phyloP scores from a whole-genome alignment of 2,329 filamentous ascomycete genomes.

The Pseudogymnoascus sp. region DNA sequence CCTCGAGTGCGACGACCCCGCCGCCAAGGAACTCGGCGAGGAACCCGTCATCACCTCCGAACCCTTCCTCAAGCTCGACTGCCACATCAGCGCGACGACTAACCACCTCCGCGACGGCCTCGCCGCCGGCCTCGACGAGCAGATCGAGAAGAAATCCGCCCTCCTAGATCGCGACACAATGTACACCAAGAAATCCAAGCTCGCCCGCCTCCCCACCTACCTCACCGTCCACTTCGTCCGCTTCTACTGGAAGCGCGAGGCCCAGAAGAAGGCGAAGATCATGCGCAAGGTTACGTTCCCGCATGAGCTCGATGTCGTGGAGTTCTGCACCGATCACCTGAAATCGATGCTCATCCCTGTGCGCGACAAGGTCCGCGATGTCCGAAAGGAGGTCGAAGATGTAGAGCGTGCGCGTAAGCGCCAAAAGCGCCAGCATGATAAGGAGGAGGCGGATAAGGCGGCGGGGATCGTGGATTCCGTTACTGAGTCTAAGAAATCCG shows the following conservation, averaged over 20 bases:
- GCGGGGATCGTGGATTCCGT: conserved; percentile 39
- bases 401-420: conserved; percentile 86
- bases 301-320: conserved; percentile 82
- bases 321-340: conserved; percentile 91
- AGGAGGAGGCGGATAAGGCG: conserved; percentile 41
- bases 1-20: conserved; percentile 76
- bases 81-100: conserved; percentile 80
- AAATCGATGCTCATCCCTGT: conserved; percentile 78
- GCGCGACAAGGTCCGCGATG: conserved; percentile 91
- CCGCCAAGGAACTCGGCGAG: conserved; percentile 68
- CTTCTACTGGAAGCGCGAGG: conserved; percentile 95
- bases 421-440: conserved; percentile 61
- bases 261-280: conserved; percentile 98
- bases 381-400: conserved; percentile 91
- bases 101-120: conserved; percentile 92
- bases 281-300: conserved; percentile 98
- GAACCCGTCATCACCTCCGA: conserved; percentile 61
- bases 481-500: conserved; percentile 38
- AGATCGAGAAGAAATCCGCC: conserved; percentile 83
- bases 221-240: conserved; percentile 95
- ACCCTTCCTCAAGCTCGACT: conserved; percentile 85
- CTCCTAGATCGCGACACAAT: conserved; percentile 68
- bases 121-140: conserved; percentile 70
- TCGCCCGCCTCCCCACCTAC: conserved; percentile 87
- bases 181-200: conserved; percentile 88